Evolutionary conservation across 495 filamentous ascomycete species (phyloP), one percentile per base, ranked within the genome.

Genomic region (Ascobolus immersus): DNA sequence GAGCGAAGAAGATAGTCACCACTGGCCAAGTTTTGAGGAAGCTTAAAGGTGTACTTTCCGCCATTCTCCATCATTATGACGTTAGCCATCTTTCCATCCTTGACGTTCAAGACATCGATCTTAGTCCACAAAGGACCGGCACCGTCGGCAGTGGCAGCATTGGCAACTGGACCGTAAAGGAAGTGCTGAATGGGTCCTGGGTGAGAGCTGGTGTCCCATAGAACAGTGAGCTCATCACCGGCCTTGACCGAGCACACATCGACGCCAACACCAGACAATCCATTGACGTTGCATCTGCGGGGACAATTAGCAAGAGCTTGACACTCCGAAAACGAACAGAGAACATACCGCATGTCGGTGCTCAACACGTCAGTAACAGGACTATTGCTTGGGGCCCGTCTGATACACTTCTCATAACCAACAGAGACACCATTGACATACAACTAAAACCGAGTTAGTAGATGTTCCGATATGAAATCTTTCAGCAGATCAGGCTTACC

Each of bases 151-250:
- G 28, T 37, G 28, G 33, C 28, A 6, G 28, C 38, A 4, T 35
- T 25, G 8, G 7, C 37, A 4, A 36, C 12, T 29, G 38, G 38
- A 9, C 51, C 51, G 29, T 50, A 52, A 6, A 53, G 38, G 18
- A 52, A 48, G 28, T 54, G 52, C n/a, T 44, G 44, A 30, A 54
- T 54, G 13, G 52, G 52, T 4, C 51, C 49, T n/a, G 51, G 51
- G 26, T 55, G 52, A 9, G 34, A 33, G 8, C 48, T 52, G 2
- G 39, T 37, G 20, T 55, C 52, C 52, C 51, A 55, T 1, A 47
- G 43, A 5, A 55, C 52, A 0, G 44, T 53, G 21, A 55, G 51
- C 28, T 37, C 37, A 35, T 55, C 52, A 7, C 52, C 52, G 24
- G 39, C 49, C 18, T 39, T 47, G 3, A 44, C 51, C 5, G 47